Percentiles rank a stretch among this genome's conserved stretches.
Evolutionary conservation across 805 yeast species (phyloP).

Genomic region (Lachancea fermentati): DNA sequence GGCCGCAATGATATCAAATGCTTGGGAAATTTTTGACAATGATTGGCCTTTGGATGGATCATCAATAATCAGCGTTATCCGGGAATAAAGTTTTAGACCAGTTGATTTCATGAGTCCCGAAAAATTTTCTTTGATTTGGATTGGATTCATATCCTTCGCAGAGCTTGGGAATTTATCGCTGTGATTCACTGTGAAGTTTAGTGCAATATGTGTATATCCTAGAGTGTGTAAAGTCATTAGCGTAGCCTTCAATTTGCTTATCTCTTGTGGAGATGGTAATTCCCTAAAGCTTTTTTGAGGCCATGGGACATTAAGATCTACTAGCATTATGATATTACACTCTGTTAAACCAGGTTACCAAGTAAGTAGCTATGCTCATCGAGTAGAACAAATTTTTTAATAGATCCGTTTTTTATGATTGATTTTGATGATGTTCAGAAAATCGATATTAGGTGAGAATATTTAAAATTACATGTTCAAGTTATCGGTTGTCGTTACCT

Average conservation of each 20-base stretch:
- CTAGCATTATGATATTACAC: constrained; percentile 34
- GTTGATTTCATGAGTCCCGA: constrained; percentile 29
- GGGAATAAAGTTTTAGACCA: constrained; percentile 49
- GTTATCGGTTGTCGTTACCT: background rate
- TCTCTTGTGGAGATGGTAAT: constrained; percentile 38
- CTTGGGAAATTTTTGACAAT: constrained; percentile 29
- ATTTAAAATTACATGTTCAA: background rate
- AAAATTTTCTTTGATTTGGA: constrained; percentile 28
- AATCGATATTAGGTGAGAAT: background rate
- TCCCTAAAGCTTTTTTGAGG: constrained; percentile 48
- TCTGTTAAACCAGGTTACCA: background rate
- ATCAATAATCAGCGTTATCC: constrained; percentile 70
- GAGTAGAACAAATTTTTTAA: too few relatives aligned
- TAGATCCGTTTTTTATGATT: background rate
- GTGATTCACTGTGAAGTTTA: constrained; percentile 57
- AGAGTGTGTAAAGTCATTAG: constrained; percentile 49
- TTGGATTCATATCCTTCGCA: constrained; percentile 39
- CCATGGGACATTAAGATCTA: constrained; percentile 72
- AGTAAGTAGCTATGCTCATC: constrained; percentile 1
- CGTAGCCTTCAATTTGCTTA: constrained; percentile 42
- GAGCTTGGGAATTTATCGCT: constrained; percentile 47
- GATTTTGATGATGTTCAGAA: too few relatives aligned
- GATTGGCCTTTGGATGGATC: constrained; percentile 74
- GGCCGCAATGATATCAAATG: constrained; percentile 76
- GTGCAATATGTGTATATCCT: constrained; percentile 73